A percentile compares a stretch with the other conserved stretches of the same genome.
These are phyloP conservation scores for Mollisia scopiformis DNA, from an alignment of 2,329 filamentous ascomycete species.

Conservation along the genomic window DNA sequence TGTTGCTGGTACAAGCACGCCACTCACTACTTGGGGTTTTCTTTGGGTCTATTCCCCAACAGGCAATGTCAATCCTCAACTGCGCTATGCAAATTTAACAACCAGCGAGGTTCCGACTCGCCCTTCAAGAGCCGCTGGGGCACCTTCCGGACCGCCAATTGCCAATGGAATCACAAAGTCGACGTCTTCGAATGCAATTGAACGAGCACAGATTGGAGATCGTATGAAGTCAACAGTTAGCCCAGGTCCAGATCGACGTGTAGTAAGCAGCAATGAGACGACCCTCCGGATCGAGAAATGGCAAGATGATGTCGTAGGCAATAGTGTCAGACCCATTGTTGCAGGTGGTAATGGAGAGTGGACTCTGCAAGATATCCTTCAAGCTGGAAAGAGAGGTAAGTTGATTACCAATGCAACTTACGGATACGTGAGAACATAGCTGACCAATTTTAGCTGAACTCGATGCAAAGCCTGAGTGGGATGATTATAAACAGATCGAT, in stretches of 20 bases:
- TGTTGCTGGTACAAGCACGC: not conserved
- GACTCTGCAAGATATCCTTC: too few relatives aligned
- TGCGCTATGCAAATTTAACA: slow-evolving; percentile 6
- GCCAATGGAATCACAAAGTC: too few relatives aligned
- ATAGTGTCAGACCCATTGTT: too few relatives aligned
- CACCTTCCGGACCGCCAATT: not conserved
- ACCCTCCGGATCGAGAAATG: not conserved
- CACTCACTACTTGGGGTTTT: too few relatives aligned
- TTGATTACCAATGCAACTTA: not conserved
- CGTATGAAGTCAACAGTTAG: not conserved
- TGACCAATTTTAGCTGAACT: not conserved
- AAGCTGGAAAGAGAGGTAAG: too few relatives aligned
- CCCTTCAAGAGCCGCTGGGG: not conserved
- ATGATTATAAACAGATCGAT: not conserved
- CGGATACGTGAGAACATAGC: not conserved
- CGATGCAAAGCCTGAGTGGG: not conserved
- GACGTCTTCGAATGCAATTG: not conserved
- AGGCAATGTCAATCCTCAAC: slow-evolving; percentile 17
- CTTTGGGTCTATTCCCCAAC: slow-evolving; percentile 21
- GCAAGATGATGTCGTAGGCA: not conserved
- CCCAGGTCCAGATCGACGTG: not conserved
- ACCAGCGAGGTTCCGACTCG: not conserved
- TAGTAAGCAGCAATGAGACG: not conserved
- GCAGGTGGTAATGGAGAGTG: too few relatives aligned
- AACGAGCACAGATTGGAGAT: not conserved